Evolutionary conservation across 2,329 filamentous ascomycete genomes (phyloP).

Genomic region (Calonectria pseudoturangicola): DNA sequence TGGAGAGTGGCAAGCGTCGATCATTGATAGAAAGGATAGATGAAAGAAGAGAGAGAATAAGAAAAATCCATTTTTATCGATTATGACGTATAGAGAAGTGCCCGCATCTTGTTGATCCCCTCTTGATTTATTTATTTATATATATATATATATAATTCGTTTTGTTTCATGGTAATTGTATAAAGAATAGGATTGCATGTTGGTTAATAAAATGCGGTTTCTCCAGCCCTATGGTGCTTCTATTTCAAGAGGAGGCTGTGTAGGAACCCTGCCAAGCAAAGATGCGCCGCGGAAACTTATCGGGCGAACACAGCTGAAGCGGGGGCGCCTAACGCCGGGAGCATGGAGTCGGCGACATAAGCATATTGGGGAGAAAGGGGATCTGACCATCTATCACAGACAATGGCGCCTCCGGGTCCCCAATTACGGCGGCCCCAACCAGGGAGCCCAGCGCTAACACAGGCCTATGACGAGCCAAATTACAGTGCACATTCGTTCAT

Average conservation of each 20-base stretch:
- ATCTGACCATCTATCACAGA: conserved; percentile 12
- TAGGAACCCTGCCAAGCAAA: conserved; percentile 15
- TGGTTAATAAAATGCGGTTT: no score
- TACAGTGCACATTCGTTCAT: background rate
- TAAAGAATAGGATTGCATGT: background rate
- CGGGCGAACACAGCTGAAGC: conserved; percentile 1
- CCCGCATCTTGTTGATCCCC: background rate
- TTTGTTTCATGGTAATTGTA: background rate
- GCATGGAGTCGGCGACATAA: conserved; percentile 1
- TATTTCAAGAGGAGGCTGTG: conserved; percentile 23
- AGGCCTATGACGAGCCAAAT: conserved; percentile 10
- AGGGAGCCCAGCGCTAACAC: conserved; percentile 11
- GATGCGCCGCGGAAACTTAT: conserved; percentile 7
- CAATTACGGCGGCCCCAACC: background rate
- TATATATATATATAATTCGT: no score
- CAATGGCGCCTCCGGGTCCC: background rate
- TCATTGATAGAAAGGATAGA: conserved; percentile 31
- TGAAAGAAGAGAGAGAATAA: conserved; percentile 38
- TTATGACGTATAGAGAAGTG: conserved; percentile 40
- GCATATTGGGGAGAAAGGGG: background rate
- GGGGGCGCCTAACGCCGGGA: conserved; percentile 19
- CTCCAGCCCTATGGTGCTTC: conserved; percentile 2
- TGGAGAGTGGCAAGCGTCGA: conserved; percentile 17
- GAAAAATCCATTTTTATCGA: conserved; percentile 37
- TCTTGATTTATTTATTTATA: no score